These are phyloP conservation scores for Nannochloropsis salina DNA, from an alignment of 108 stramenopile genomes.

Conservation along the genomic window DNA sequence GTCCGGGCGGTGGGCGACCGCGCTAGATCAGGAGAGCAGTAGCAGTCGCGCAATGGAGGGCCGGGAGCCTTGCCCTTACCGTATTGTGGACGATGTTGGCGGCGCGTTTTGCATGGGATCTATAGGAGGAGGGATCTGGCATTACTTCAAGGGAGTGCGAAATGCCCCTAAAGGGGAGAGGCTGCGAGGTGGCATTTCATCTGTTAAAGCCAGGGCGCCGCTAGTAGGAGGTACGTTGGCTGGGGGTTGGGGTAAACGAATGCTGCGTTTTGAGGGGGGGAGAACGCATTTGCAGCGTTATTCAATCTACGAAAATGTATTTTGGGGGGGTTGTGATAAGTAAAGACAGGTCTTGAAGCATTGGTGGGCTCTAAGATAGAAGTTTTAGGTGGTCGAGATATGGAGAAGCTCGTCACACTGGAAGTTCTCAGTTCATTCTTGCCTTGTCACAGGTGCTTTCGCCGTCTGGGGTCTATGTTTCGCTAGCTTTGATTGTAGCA, in stretches of 20 bases:
- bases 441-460: constrained; percentile 59
- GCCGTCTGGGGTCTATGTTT: constrained; percentile 91
- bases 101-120: constrained; percentile 88
- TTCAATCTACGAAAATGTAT: too few species aligned
- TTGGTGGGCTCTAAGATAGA: too few species aligned
- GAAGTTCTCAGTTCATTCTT: too few species aligned
- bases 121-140: constrained; percentile 83
- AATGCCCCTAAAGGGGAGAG: constrained; percentile 56
- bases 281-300: too few species aligned
- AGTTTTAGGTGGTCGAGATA: too few species aligned
- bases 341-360: too few species aligned
- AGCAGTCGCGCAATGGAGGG: constrained; percentile 49
- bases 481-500: constrained; percentile 82
- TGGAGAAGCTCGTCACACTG: too few species aligned
- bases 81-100: constrained; percentile 93
- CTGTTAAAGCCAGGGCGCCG: constrained; percentile 62
- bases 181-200: constrained; percentile 65
- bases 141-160: constrained; percentile 71
- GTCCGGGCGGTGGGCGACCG: background rate
- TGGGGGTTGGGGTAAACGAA: too few species aligned
- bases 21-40: background rate
- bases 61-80: constrained; percentile 92
- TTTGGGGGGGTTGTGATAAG: too few species aligned
- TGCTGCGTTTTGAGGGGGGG: too few species aligned
- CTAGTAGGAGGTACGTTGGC: background rate